phyloP scores from a whole-genome alignment of 306 rosid genomes.

The Urtica urens region DNA sequence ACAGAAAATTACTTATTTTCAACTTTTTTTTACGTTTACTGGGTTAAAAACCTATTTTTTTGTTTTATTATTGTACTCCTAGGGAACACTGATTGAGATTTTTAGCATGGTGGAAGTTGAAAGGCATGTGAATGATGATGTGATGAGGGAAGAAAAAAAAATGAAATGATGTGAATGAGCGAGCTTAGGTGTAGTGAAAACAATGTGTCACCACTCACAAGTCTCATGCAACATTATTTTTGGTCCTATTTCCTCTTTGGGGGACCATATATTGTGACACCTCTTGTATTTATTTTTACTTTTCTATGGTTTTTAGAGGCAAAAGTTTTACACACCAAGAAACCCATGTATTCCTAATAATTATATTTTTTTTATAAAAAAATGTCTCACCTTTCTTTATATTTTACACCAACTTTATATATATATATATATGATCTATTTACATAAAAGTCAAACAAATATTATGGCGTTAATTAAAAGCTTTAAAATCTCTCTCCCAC shows the following conservation, averaged over 20 bases:
- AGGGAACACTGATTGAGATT: no score
- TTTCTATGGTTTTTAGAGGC: slow-evolving; percentile 26
- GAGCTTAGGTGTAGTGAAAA: slow-evolving; percentile 49
- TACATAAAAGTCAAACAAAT: background rate
- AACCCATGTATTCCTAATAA: background rate
- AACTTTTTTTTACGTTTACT: no score
- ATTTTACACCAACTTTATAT: no score
- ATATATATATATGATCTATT: no score
- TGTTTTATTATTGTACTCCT: no score
- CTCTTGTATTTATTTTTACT: slow-evolving; percentile 5
- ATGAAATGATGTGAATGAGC: slow-evolving; percentile 39
- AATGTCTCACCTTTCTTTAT: no score
- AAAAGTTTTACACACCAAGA: slow-evolving; percentile 4
- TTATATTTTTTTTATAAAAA: no score
- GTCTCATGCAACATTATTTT: slow-evolving; percentile 23
- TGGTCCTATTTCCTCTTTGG: slow-evolving; percentile 27
- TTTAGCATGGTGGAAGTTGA: no score
- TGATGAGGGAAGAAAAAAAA: no score
- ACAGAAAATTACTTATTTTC: no score
- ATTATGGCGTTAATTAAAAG: background rate
- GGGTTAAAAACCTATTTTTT: no score
- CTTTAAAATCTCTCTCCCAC: no score
- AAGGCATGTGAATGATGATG: slow-evolving; percentile 40
- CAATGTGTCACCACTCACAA: slow-evolving; percentile 30
- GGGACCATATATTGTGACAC: slow-evolving; percentile 57